These are phyloP conservation scores for Graphiopsis chlorocephala DNA, from an alignment of 2,329 filamentous ascomycete genomes.

Conservation along the genomic window DNA sequence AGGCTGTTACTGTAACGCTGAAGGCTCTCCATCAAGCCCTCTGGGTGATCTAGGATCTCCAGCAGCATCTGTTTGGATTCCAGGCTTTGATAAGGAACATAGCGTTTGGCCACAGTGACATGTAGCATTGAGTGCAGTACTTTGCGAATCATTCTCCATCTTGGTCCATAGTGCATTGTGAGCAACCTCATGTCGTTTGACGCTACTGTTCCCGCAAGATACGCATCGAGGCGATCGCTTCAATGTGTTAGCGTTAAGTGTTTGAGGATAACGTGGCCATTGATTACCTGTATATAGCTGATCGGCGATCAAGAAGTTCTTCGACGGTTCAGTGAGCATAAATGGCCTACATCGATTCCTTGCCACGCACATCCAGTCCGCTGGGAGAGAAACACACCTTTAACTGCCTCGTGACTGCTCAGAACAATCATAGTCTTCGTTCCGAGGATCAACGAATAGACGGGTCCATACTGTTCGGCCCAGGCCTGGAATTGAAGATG, in stretches of 20 bases:
- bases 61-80: conserved; percentile 54
- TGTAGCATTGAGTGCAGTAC: conserved; percentile 48
- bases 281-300: conserved; percentile 18
- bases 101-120: conserved; percentile 41
- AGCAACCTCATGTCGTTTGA: conserved; percentile 17
- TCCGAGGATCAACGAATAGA: conserved; percentile 46
- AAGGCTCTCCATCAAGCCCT: conserved; percentile 43
- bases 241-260: background rate
- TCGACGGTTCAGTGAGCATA: background rate
- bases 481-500: conserved; percentile 20
- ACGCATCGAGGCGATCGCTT: conserved; percentile 17
- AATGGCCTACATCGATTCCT: background rate
- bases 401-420: conserved; percentile 44
- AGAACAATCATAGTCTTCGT: conserved; percentile 47
- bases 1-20: conserved; percentile 49
- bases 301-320: conserved; percentile 33
- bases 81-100: conserved; percentile 54
- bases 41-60: conserved; percentile 45
- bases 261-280: background rate
- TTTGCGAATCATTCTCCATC: conserved; percentile 37
- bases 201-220: conserved; percentile 8
- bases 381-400: conserved; percentile 20
- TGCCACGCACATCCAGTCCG: background rate
- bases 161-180: conserved; percentile 20
- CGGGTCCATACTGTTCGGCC: conserved; percentile 20